phyloP scores from a whole-genome alignment of 805 yeast species.

The Candida sithepensis region DNA sequence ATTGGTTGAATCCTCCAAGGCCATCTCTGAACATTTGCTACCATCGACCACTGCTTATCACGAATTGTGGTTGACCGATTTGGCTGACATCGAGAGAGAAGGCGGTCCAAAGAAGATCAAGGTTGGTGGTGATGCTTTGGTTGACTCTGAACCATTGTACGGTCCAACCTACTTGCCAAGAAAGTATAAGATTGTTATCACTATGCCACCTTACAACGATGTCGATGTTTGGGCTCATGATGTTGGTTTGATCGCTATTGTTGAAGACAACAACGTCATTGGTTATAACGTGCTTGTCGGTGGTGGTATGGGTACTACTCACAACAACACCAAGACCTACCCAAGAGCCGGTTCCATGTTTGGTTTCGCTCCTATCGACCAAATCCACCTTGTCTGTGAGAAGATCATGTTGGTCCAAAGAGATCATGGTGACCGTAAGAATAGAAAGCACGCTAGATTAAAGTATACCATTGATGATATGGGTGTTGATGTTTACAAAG shows the following conservation, averaged over 20 bases:
- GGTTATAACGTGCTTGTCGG: slow-evolving; percentile 92
- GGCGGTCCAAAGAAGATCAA: slow-evolving; percentile 80
- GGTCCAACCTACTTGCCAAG: slow-evolving; percentile 88
- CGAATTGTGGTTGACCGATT: slow-evolving; percentile 77
- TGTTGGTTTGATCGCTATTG: slow-evolving; percentile 86
- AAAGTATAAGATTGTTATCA: slow-evolving; percentile 90
- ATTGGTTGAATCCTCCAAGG: slow-evolving; percentile 57
- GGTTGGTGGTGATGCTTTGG: slow-evolving; percentile 84
- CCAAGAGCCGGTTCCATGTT: slow-evolving; percentile 90
- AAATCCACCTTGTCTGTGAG: slow-evolving; percentile 78
- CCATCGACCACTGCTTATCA: slow-evolving; percentile 95
- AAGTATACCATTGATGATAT: slow-evolving; percentile 94
- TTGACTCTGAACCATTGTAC: slow-evolving; percentile 82
- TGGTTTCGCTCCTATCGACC: slow-evolving; percentile 68
- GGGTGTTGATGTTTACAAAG: slow-evolving; percentile 81
- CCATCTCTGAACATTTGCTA: slow-evolving; percentile 75
- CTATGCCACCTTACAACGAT: slow-evolving; percentile 95
- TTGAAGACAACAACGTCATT: slow-evolving; percentile 58
- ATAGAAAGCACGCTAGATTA: slow-evolving; percentile 96
- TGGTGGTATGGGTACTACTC: slow-evolving; percentile 99
- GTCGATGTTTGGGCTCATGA: slow-evolving; percentile 96
- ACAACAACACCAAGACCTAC: slow-evolving; percentile 92
- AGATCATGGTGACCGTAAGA: slow-evolving; percentile 90
- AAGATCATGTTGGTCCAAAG: slow-evolving; percentile 92
- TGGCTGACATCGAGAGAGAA: slow-evolving; percentile 39